Base-by-base conservation (phyloP, 176 grass and related monocot genomes). In the Cocos nucifera region DNA sequence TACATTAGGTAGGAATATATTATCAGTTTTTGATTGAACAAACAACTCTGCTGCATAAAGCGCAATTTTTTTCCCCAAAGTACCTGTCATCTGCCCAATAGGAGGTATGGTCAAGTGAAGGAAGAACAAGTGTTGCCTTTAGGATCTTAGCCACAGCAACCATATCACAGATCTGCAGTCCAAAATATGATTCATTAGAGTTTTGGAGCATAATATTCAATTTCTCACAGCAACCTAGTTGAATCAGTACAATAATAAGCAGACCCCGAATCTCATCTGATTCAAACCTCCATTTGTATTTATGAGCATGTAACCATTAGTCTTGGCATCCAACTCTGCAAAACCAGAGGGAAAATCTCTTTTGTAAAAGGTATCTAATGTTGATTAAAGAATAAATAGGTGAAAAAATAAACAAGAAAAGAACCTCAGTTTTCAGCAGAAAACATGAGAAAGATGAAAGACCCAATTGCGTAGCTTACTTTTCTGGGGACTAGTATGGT, bases 261-360 rank as follows among this genome's bases (percentile, higher is more conserved):
- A 67, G n/a, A 97, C 92, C 92, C 92, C 92, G 73, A 97, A 97
- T 85, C 92, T 85, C 92, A 97, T 97, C 80, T 97, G 92, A 78
- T 97, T 97, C 73, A 97, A 73, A 61, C 92, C 92, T 71, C 92
- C 92, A 83, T 97, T 97, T 74, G 92, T 87, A 64, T 97, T 97
- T 79, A 97, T 85, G 54, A 97, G 70, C 78, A 97, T 88, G 70
- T 91, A 91, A 26, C 92, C 92, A 70, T 85, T 97, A 2, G 76
- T 91, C 60, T 63, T 79, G n/a, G 76, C 56, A 67, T 85, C 84
- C 80, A 91, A 51, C 63, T 83, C 92, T 97, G 68, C 61, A 81
- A 55, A 89, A 76, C 66, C 53, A 73, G 44, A 22, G 65, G 56
- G 14, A 56, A 44, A 27, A 15, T 2, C 53, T 8, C 25, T 54